A percentile compares a stretch with the other conserved stretches of the same genome.
Evolutionary conservation across 805 yeast species (phyloP).

Genomic region (Kuraishia floccosa): DNA sequence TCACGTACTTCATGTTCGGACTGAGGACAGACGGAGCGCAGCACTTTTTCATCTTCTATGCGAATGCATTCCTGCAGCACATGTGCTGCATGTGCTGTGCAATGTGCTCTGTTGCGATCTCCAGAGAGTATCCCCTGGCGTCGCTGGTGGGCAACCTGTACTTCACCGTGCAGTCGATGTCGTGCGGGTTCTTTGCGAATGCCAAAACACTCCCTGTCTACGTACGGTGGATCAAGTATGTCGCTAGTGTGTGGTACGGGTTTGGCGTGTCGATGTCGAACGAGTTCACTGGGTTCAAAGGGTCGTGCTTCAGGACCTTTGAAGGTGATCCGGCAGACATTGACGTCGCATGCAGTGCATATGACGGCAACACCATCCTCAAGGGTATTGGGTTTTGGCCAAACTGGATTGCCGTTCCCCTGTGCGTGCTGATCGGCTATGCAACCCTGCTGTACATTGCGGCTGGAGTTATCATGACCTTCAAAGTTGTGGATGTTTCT

Average conservation of each 20-base stretch:
- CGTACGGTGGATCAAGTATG: conserved; percentile 74
- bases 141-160: conserved; percentile 49
- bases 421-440: conserved; percentile 49
- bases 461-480: conserved; percentile 34
- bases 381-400: conserved; percentile 46
- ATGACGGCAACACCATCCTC: conserved; percentile 44
- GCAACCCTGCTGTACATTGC: conserved; percentile 37
- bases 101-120: conserved; percentile 37
- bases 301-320: conserved; percentile 37
- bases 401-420: conserved; percentile 58
- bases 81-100: conserved; percentile 47
- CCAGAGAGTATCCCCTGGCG: conserved; percentile 52
- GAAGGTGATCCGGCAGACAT: conserved; percentile 14
- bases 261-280: conserved; percentile 60
- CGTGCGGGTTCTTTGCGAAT: conserved; percentile 74
- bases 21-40: conserved; percentile 32
- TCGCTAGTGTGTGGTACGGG: conserved; percentile 69
- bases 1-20: conserved; percentile 74
- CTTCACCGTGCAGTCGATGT: conserved; percentile 64
- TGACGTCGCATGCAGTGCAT: conserved; percentile 30
- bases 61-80: conserved; percentile 44
- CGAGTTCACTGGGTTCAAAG: conserved; percentile 50
- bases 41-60: conserved; percentile 53
- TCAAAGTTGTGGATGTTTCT: conserved; percentile 38
- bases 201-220: conserved; percentile 70